These are phyloP conservation scores for Przewalskia tangutica DNA, from an alignment of 257 asterid species.

Conservation along the genomic window DNA sequence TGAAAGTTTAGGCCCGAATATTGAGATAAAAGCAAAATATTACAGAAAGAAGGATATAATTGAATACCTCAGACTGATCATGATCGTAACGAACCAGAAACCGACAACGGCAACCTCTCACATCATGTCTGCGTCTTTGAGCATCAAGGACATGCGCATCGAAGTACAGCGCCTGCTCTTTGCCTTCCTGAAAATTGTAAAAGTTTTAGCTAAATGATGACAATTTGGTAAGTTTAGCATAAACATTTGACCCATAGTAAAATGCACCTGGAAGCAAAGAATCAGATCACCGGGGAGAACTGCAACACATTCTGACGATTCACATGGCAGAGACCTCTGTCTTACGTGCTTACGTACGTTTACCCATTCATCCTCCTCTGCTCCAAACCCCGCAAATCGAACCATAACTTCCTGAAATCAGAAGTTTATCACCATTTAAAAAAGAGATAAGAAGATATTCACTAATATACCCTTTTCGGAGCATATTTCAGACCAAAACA, in stretches of 20 bases:
- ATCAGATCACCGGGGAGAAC: conserved; percentile 75
- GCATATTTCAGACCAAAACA: background rate
- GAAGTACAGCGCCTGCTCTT: conserved; percentile 93
- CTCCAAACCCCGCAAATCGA: conserved; percentile 93
- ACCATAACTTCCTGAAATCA: conserved; percentile 80
- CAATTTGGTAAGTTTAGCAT: background rate
- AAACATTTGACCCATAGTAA: background rate
- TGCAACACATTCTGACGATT: conserved; percentile 89
- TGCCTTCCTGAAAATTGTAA: conserved; percentile 66
- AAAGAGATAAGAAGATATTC: background rate
- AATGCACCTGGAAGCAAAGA: conserved; percentile 92
- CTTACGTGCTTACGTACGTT: conserved; percentile 68
- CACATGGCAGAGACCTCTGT: conserved; percentile 94
- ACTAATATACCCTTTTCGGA: background rate
- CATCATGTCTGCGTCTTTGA: conserved; percentile 95
- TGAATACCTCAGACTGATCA: conserved; percentile 81
- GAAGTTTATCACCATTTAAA: background rate
- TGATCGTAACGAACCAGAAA: conserved; percentile 94
- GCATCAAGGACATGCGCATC: conserved; percentile 97
- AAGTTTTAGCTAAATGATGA: conserved; percentile 1
- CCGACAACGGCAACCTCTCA: conserved; percentile 96
- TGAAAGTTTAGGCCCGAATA: background rate
- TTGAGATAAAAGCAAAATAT: background rate
- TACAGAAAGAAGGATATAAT: background rate
- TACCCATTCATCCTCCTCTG: conserved; percentile 97